Evolutionary conservation across 73 alveolate genomes (phyloP).

Genomic region (Paraurostyla sp.): DNA sequence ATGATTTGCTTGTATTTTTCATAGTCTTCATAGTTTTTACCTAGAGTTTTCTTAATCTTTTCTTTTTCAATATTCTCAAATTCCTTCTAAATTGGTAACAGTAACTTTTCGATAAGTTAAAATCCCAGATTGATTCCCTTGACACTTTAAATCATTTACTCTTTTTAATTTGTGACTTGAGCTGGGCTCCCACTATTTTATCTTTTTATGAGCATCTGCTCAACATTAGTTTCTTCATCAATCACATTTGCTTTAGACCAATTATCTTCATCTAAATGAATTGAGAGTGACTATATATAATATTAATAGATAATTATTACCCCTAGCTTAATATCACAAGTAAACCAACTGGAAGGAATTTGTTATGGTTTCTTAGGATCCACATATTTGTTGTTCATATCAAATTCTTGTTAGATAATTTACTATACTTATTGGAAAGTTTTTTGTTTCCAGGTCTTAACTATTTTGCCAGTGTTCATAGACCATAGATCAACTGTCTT

Average conservation of each 20-base stretch:
- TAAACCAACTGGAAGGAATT: conserved; percentile 16
- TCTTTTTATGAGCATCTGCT: not conserved
- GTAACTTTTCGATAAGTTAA: too few species aligned
- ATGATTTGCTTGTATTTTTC: not conserved
- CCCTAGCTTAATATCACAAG: conserved; percentile 34
- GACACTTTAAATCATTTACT: not conserved
- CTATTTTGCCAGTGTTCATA: conserved; percentile 13
- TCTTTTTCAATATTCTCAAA: too few species aligned
- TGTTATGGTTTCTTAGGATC: not conserved
- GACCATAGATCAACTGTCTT: conserved; percentile 12
- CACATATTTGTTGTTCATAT: not conserved
- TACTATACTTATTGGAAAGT: not conserved
- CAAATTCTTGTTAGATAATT: not conserved
- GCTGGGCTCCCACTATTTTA: not conserved
- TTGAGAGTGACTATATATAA: conserved; percentile 13
- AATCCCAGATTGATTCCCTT: too few species aligned
- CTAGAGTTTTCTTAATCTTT: too few species aligned
- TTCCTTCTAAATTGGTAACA: too few species aligned
- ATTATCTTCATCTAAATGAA: conserved; percentile 58
- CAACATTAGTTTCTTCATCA: conserved; percentile 22
- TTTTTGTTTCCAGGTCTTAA: conserved; percentile 22
- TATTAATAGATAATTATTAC: not conserved
- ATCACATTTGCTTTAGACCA: conserved; percentile 30
- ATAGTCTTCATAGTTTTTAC: not conserved
- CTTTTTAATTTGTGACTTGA: not conserved